Base-by-base conservation (phyloP, 345 rosid genomes). In the Eucalyptus polybractea region DNA sequence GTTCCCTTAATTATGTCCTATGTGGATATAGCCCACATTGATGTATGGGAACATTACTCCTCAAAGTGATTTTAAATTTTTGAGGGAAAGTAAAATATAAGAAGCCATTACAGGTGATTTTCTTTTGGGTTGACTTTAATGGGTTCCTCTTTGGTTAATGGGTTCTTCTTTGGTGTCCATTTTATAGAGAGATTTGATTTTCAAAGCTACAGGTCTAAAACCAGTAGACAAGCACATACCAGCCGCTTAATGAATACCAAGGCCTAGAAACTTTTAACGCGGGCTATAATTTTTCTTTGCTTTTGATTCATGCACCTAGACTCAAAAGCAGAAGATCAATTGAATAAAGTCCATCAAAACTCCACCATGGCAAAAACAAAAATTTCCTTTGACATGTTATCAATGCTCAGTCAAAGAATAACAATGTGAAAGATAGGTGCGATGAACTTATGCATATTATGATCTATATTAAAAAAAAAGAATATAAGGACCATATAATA, bases 401-500 rank as follows among this genome's bases (percentile, higher is more conserved):
- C 44, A 5, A 37, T 31, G 81, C 81, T 37, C 45, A 3, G 44
- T 19, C 13, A 72, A 72, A 37, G 7, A 72, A 65, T n/a, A 60
- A 27, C 16, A 60, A 27, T 29, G 81, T 10, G 13, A 2, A 33
- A 33, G 1, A 33, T n/a, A n/a, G 76, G 17, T 65, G 33, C 16
- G 10, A 15, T 0, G 40, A 65, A 65, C n/a, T n/a, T 29, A 12
- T 13, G 33, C n/a, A 29, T 7, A 29, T 62, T 62, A 6, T 7
- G 4, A 62, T 62, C 17, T 29, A 29, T 62, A 62, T 13, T 13
- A 12, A 27, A 27, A 10, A 49, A 56, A 10, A 25, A 2, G 1
- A 10, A 60, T 5, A 11, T 5, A 60, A 25, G 7, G 7, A 2
- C 3, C 14, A 60, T 27, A 2, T 12, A 62, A 62, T 0, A 3